phyloP scores from a whole-genome alignment of 2,329 filamentous ascomycete species.

The Gliomastix tumulicola region DNA sequence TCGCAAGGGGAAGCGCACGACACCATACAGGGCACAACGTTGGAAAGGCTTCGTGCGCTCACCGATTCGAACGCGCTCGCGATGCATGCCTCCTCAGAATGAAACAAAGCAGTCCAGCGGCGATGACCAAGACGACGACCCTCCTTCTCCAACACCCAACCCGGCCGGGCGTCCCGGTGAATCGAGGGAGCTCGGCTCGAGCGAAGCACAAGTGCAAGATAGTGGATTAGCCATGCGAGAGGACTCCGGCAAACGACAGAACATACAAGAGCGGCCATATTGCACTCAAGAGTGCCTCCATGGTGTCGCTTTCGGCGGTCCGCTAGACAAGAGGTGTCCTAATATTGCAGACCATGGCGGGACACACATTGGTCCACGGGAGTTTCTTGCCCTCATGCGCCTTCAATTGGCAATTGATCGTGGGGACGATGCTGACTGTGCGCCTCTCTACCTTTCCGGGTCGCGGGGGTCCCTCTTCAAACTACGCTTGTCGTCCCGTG shows the following conservation, averaged over 20 bases:
- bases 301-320: conserved; percentile 9
- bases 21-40: conserved; percentile 15
- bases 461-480: conserved; percentile 26
- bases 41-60: conserved; percentile 20
- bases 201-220: neutral
- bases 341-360: conserved; percentile 15
- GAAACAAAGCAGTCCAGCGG: neutral
- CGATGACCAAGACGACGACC: conserved; percentile 10
- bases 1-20: conserved; percentile 10
- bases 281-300: conserved; percentile 16
- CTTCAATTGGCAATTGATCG: conserved; percentile 20
- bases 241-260: conserved; percentile 4
- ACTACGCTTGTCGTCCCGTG: conserved; percentile 20
- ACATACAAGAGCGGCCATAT: conserved; percentile 12
- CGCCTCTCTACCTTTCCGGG: conserved; percentile 18
- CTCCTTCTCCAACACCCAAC: conserved; percentile 8
- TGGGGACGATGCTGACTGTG: conserved; percentile 17
- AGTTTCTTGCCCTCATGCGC: conserved; percentile 17
- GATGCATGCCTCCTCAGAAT: conserved; percentile 1
- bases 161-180: too few species aligned
- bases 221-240: neutral
- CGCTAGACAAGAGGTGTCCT: conserved; percentile 15
- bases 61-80: conserved; percentile 6
- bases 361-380: conserved; percentile 12
- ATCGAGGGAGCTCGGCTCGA: too few species aligned